Conservation (phyloP, 345 rosid genomes). For the Camelina laxa region DNA sequence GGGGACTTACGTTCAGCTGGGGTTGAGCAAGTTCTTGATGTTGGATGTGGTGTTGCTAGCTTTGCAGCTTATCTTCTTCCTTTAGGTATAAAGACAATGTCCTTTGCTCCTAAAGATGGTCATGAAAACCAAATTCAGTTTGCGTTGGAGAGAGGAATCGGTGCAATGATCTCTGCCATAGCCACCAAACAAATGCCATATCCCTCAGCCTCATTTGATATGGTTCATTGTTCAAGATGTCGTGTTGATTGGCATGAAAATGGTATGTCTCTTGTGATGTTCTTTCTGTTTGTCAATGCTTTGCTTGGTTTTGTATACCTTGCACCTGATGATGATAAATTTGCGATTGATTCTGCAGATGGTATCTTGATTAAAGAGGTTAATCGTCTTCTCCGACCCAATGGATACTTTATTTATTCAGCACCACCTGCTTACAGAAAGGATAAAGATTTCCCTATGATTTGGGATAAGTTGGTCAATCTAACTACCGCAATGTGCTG, state of each 20-base stretch:
- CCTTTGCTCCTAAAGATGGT: slow-evolving; percentile 97
- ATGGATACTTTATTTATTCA: slow-evolving; percentile 91
- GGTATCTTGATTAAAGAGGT: slow-evolving; percentile 92
- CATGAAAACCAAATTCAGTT: slow-evolving; percentile 99
- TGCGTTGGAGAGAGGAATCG: slow-evolving; percentile 93
- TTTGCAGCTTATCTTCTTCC: slow-evolving; percentile 95
- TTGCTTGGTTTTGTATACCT: slow-evolving; percentile 20
- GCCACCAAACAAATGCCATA: slow-evolving; percentile 93
- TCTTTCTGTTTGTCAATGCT: slow-evolving; percentile 1
- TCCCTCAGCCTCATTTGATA: slow-evolving; percentile 88
- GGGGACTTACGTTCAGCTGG: slow-evolving; percentile 93
- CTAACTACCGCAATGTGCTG: slow-evolving; percentile 95
- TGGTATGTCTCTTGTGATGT: slow-evolving; percentile 53
- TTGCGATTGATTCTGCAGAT: slow-evolving; percentile 51
- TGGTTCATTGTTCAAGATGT: slow-evolving; percentile 98
- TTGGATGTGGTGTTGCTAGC: slow-evolving; percentile 99
- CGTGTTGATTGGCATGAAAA: slow-evolving; percentile 98
- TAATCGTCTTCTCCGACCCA: slow-evolving; percentile 73
- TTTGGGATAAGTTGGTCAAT: slow-evolving; percentile 84
- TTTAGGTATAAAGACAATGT: slow-evolving; percentile 80
- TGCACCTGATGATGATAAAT: neutral
- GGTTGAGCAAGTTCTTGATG: slow-evolving; percentile 85
- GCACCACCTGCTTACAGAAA: slow-evolving; percentile 96
- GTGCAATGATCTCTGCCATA: slow-evolving; percentile 89
- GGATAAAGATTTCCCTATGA: slow-evolving; percentile 81